These are phyloP conservation scores for Fusarium marasasianum DNA, from an alignment of 2,329 filamentous ascomycete species.

Conservation along the genomic window DNA sequence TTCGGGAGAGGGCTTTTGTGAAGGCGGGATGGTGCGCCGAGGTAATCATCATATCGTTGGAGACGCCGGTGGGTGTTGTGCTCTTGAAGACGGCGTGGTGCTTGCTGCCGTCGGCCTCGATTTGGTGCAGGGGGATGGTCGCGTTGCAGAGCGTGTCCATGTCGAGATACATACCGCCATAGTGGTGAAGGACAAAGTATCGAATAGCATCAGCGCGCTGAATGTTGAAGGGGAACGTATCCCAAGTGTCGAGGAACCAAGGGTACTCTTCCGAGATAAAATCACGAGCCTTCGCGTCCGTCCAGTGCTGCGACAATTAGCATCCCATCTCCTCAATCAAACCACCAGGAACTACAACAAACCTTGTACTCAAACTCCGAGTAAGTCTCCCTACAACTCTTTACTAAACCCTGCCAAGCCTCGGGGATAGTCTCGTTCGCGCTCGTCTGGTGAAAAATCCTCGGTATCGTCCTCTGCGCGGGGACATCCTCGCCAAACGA, in stretches of 20 bases:
- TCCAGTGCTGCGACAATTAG: constrained; percentile 68
- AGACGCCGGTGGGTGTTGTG: constrained; percentile 80
- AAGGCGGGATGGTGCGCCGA: constrained; percentile 80
- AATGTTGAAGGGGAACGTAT: constrained; percentile 75
- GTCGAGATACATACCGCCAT: constrained; percentile 79
- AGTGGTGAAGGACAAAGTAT: constrained; percentile 78
- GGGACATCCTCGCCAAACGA: constrained; percentile 57
- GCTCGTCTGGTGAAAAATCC: constrained; percentile 81
- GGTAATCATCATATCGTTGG: constrained; percentile 82
- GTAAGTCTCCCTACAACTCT: constrained; percentile 73
- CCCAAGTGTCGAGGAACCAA: constrained; percentile 76
- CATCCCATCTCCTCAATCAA: neutral
- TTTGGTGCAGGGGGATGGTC: constrained; percentile 41
- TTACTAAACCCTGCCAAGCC: constrained; percentile 72
- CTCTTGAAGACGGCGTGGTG: constrained; percentile 47
- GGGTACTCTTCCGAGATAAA: constrained; percentile 76
- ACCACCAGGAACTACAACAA: constrained; percentile 32
- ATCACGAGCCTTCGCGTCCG: constrained; percentile 70
- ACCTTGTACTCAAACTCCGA: constrained; percentile 79
- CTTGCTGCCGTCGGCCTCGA: constrained; percentile 35
- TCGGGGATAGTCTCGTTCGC: constrained; percentile 74
- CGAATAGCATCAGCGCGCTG: constrained; percentile 77
- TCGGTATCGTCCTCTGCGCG: constrained; percentile 75
- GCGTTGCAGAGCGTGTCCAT: constrained; percentile 47
- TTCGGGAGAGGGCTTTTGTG: constrained; percentile 71